Evolutionary conservation across 2,329 filamentous ascomycete species (phyloP).

Genomic region (Zymoseptoria tritici): DNA sequence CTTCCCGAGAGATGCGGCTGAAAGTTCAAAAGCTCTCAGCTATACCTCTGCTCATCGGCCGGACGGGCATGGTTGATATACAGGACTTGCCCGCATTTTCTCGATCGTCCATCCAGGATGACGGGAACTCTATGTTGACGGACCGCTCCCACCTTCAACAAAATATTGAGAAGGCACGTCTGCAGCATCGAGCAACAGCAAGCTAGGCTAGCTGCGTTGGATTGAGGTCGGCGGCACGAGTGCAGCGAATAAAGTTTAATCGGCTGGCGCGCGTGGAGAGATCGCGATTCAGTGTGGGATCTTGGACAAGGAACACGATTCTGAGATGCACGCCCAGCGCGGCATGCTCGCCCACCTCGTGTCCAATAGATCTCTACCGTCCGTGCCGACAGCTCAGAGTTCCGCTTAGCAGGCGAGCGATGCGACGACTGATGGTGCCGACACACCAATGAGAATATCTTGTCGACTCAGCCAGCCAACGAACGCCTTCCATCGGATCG

Average conservation of each 20-base stretch:
- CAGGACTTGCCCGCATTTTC: conserved; percentile 7
- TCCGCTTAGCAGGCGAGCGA: background rate
- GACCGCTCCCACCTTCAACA: conserved; percentile 10
- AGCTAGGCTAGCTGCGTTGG: conserved; percentile 14
- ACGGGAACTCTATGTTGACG: conserved; percentile 16
- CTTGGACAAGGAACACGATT: conserved; percentile 11
- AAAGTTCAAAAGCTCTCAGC: background rate
- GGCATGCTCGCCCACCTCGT: background rate
- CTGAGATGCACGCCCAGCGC: conserved; percentile 4
- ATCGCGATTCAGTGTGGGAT: conserved; percentile 17
- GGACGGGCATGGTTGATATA: conserved; percentile 6
- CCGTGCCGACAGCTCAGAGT: background rate
- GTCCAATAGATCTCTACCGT: background rate
- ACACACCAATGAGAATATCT: background rate
- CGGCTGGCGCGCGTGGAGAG: conserved; percentile 5
- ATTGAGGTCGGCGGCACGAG: conserved; percentile 8
- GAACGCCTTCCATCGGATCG: background rate
- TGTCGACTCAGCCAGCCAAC: background rate
- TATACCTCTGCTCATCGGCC: background rate
- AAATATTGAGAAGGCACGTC: background rate
- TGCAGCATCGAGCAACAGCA: background rate
- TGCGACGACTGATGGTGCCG: background rate
- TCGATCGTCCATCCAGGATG: conserved; percentile 16
- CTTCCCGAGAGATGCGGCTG: background rate
- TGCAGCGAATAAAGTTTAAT: conserved; percentile 16